Base-by-base conservation (phyloP, 495 filamentous ascomycete species). In the Tuber umbilicatum region DNA sequence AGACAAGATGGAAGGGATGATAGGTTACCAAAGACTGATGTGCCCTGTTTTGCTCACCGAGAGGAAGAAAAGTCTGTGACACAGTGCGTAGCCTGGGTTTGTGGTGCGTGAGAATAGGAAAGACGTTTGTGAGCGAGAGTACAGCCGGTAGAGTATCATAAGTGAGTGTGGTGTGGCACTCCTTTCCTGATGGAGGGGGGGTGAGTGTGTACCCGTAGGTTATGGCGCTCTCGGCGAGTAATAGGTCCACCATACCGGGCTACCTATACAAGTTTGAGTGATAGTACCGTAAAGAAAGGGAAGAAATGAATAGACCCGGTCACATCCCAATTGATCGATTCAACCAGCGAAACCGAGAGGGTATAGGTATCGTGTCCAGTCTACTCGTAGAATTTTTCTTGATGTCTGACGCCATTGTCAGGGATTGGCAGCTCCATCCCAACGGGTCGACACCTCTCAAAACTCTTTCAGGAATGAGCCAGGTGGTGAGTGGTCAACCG, bases 401-500 rank as follows among this genome's bases (percentile, higher is more conserved):
- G 55, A 78, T 79, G 77, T 72, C 76, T 79, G 69, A 79, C 77
- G 77, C 77, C 77, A 79, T 78, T 70, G 64, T 72, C 72, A 67
- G 38, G 77, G 77, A 79, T 78, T 79, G 76, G 72, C 60, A 71
- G 64, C 55, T 64, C 55, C 64, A 68, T 72, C 47, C 72, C 76
- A 75, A 50, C 78, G 60, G 69, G 77, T 78, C 69, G 72, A 70
- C 72, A 69, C 77, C 64, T 72, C 73, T 47, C 73, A 78, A 78
- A 55, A 74, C 40, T 50, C 40, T 50, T 55, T 77, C 45, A n/a
- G 72, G 60, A 38, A 45, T 74, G 71, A 74, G 73, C 70, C 76
- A 76, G 42, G 16, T 2, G 31, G 43, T 71, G 73, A 64, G 71
- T 60, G 64, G 50, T 73, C 39, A 10, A 19, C 0, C 14, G 42